Percentiles rank a stretch among this genome's conserved stretches.
phyloP scores from a whole-genome alignment of 345 rosid genomes.

The Brassica cretica region DNA sequence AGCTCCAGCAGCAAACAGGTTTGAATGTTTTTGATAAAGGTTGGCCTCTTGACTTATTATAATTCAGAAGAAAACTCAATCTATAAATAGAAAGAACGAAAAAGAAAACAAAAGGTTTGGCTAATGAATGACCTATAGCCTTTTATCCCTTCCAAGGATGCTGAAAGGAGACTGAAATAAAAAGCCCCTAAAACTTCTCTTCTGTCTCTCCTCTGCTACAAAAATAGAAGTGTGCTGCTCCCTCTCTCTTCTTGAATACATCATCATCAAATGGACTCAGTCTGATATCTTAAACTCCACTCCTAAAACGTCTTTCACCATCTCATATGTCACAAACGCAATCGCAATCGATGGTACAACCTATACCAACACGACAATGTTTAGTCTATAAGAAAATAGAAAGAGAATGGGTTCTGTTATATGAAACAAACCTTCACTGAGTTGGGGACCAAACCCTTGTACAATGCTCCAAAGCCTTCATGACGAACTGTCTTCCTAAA shows the following conservation, averaged over 20 bases:
- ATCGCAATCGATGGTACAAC: constrained; percentile 97
- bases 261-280: constrained; percentile 42
- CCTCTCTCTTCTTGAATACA: constrained; percentile 9
- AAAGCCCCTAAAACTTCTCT: constrained; percentile 47
- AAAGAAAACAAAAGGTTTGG: constrained; percentile 9
- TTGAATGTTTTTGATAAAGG: background rate
- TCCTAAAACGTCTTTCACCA: constrained; percentile 90
- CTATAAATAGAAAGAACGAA: background rate
- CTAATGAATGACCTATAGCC: constrained; percentile 21
- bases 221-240: constrained; percentile 45
- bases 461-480: constrained; percentile 93
- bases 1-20: constrained; percentile 25
- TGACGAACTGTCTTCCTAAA: constrained; percentile 86
- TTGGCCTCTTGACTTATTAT: constrained; percentile 33
- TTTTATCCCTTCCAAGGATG: constrained; percentile 27
- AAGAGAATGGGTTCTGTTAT: background rate
- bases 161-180: background rate
- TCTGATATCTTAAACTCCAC: constrained; percentile 93
- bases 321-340: constrained; percentile 91
- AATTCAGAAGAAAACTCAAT: constrained; percentile 21
- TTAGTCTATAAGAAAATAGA: background rate
- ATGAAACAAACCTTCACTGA: constrained; percentile 78
- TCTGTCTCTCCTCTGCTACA: constrained; percentile 54
- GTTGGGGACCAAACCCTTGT: constrained; percentile 97
- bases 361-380: constrained; percentile 34